Base-by-base conservation (phyloP, 345 rosid species). In the Clausena lansium region DNA sequence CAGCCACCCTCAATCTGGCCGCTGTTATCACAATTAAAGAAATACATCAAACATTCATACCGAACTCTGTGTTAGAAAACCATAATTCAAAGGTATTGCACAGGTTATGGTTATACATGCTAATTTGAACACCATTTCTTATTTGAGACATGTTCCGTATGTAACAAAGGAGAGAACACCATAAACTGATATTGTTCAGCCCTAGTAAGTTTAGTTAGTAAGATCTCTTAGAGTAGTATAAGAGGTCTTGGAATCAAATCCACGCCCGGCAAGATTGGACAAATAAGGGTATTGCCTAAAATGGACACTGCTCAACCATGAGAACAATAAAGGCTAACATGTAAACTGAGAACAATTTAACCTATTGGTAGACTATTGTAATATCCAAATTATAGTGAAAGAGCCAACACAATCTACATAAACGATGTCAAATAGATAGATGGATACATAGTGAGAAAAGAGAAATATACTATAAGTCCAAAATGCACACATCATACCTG, bases 1-100 rank as follows among this genome's bases (percentile, higher is more conserved):
- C 90, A 4, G 91, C 93, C 66, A 85, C 74, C 78, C 91, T 90
- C 93, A 90, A 57, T 78, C 93, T 84, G 4, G 93, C 77, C 83
- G 93, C 93, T 86, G 25, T 5, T 80, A 77, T 20, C 25, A 27
- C 33, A 60, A 67, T 20, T 25, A 68, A 78, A 32, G 63, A 59
- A 47, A 64, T 64, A 75, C 10, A 41, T 47, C 77, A 74, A 62
- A 28, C 24, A 28, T 28, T 47, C n/a, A 11, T 27, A 10, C 55
- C 9, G 4, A 27, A 13, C 33, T 25, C 50, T 19, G 4, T 50
- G 38, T 70, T 27, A 28, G 30, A 69, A 68, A 68, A 22, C 2
- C 1, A 28, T 4, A 52, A 52, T 50, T 52, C 58, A 30, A 52
- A 28, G 27, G 47, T 69, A 17, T 35, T 71, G 75, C 50, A 9